Base-by-base conservation (phyloP, 169 alveolate genomes). In the Toxoplasma gondii region DNA sequence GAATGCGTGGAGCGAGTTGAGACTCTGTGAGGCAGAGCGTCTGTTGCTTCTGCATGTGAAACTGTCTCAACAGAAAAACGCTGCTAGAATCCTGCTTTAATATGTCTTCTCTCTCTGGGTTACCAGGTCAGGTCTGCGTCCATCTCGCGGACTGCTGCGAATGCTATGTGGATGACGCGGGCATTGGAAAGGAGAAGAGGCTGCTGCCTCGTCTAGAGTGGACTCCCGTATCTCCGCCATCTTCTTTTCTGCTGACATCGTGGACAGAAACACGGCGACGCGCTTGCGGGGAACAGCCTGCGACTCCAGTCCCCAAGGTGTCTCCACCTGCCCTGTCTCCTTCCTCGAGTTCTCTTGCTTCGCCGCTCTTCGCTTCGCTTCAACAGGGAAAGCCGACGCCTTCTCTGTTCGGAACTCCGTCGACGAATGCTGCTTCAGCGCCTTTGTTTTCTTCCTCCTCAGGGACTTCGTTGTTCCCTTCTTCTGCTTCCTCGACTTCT, bases 81-180 rank as follows among this genome's bases (percentile, higher is more conserved):
- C n/a, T n/a, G n/a, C n/a, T n/a, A n/a, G n/a, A n/a, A n/a, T n/a
- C n/a, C n/a, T 49, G 22, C 4, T 12, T 49, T 12, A 49, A 4
- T 4, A 1, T 64, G 74, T 31, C n/a, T 16, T 64, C 34, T 64
- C n/a, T 16, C 31, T 16, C 22, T 64, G 31, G 7, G 31, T 7
- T 64, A 5, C 34, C 90, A 82, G 90, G 90, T 12, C 54, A 82
- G 24, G 34, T 82, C n/a, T 82, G 90, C 67, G 90, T 82, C 24
- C 90, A 82, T 43, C 29, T 82, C 39, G 90, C 90, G 22, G 90
- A 82, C 41, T 82, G 90, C 67, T 82, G 90, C 67, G 44, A 43
- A 49, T 82, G 90, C 64, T 38, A 17, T 22, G 67, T 43, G 36
- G 90, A 82, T 38, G 90, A 82, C 44, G 41, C 64, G 67, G 90